Base-by-base conservation (phyloP, 208 protist species). In the Leishmania lainsoni region DNA sequence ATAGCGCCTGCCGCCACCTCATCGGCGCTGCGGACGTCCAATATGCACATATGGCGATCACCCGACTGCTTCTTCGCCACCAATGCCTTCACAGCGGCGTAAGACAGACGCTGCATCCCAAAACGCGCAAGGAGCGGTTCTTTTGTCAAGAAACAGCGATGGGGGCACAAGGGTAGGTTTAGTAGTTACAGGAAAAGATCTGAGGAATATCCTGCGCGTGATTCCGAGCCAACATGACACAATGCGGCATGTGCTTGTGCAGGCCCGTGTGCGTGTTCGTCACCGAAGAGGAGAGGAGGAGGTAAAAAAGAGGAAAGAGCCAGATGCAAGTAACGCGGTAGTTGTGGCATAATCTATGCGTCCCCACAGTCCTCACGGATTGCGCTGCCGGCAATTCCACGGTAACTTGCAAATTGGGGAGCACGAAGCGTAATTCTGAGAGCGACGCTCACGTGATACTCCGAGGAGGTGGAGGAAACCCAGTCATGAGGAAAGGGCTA, bases 1-100 rank as follows among this genome's bases (percentile, higher is more conserved):
- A 96, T 96, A 5, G 88, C 83, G 61, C 92, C 91, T 5, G 71
- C 87, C 0, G 81, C 73, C 26, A 91, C 83, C 81, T 96, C 92
- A 65, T 93, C 88, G 9, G 48, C n/a, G 14, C 76, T 83, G 35
- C 92, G 89, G 26, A 96, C 92, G 76, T 96, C 92, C 70, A 93
- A 68, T 45, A 96, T 81, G 75, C 82, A 80, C n/a, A 80, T 91
- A 35, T 75, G 81, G 32, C 83, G 74, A 32, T 88, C 79, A 14
- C 84, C 81, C 12, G 82, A 73, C 69, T 84, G 83, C 78, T 92
- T 93, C 80, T 77, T 89, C 58, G 75, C 49, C n/a, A 91, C 81
- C 72, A 96, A 76, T 66, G 87, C 86, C 76, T 89, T 86, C 89
- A 96, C 91, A 32, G 78, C 73, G n/a, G 78, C 81, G 84, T 90